Conservation (phyloP, 1,284 basidiomycete genomes). For the Lignosus rhinocerotis region DNA sequence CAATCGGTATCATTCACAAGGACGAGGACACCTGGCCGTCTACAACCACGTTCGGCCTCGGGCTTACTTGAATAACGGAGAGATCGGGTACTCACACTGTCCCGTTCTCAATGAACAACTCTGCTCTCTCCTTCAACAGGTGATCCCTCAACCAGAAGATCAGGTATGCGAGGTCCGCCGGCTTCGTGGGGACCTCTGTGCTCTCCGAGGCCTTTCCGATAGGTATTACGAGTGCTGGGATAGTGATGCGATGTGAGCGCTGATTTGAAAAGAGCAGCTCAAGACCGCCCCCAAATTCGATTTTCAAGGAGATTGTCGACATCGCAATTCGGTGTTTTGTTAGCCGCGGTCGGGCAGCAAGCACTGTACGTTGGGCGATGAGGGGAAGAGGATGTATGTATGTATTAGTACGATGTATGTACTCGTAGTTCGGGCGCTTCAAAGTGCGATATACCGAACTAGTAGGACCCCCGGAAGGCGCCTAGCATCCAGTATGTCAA, state of each 20-base stretch:
- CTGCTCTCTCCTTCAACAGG: conserved; percentile 81
- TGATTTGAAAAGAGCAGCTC: conserved; percentile 79
- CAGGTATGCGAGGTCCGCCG: conserved; percentile 72
- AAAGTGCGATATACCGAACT: too few relatives aligned
- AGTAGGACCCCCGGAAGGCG: too few relatives aligned
- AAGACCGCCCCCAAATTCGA: conserved; percentile 81
- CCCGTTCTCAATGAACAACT: conserved; percentile 87
- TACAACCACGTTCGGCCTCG: conserved; percentile 34
- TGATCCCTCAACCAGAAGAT: conserved; percentile 81
- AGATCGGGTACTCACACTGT: conserved; percentile 71
- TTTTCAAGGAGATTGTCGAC: conserved; percentile 41
- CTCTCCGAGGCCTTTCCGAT: conserved; percentile 6
- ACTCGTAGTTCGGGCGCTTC: not conserved
- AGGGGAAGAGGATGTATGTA: not conserved
- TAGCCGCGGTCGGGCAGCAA: not conserved
- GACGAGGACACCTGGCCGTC: conserved; percentile 94
- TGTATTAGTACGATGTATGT: not conserved
- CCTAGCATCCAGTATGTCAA: too few relatives aligned
- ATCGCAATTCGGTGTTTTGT: conserved; percentile 3
- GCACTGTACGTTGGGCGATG: not conserved
- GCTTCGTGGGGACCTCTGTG: conserved; percentile 39
- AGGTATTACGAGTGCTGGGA: conserved; percentile 55
- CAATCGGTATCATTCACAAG: conserved; percentile 97
- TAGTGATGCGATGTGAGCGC: conserved; percentile 57
- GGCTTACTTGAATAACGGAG: too few relatives aligned